These are phyloP conservation scores for Apiotrichum laibachii DNA, from an alignment of 1,284 basidiomycete species.

Conservation along the genomic window DNA sequence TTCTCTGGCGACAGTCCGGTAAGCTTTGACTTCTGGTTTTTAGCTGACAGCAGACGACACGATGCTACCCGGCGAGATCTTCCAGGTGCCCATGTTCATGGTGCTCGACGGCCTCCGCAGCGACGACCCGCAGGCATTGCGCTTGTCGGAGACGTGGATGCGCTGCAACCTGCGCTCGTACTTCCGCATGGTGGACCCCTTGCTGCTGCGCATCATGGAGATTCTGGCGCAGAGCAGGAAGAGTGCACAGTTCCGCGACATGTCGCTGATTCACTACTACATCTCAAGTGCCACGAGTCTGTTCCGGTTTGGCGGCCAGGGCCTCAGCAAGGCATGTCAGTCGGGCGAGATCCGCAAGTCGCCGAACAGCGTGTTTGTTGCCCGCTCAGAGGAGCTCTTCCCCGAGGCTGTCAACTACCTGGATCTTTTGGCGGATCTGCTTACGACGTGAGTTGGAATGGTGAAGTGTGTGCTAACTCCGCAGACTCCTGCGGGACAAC, in stretches of 20 bases:
- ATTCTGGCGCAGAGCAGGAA: constrained; percentile 3
- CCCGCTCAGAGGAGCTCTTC: constrained; percentile 10
- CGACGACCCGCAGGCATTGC: constrained; percentile 67
- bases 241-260: constrained; percentile 9
- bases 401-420: constrained; percentile 18
- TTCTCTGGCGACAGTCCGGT: constrained; percentile 88
- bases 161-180: constrained; percentile 87
- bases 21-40: constrained; percentile 24
- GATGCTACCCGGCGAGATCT: constrained; percentile 70
- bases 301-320: constrained; percentile 81
- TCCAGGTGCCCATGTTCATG: constrained; percentile 81
- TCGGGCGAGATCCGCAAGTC: constrained; percentile 25
- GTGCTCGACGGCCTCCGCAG: constrained; percentile 78
- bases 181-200: constrained; percentile 79
- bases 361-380: constrained; percentile 13
- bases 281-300: constrained; percentile 70
- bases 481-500: constrained; percentile 15
- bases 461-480: background rate
- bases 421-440: constrained; percentile 14
- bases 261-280: constrained; percentile 25
- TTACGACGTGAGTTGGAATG: constrained; percentile 9
- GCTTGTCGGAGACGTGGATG: constrained; percentile 92
- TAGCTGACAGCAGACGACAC: constrained; percentile 64
- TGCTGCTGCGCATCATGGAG: constrained; percentile 61
- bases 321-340: constrained; percentile 48